These are phyloP conservation scores for Eimeria zaria DNA, from an alignment of 169 alveolate genomes.

Conservation along the genomic window DNA sequence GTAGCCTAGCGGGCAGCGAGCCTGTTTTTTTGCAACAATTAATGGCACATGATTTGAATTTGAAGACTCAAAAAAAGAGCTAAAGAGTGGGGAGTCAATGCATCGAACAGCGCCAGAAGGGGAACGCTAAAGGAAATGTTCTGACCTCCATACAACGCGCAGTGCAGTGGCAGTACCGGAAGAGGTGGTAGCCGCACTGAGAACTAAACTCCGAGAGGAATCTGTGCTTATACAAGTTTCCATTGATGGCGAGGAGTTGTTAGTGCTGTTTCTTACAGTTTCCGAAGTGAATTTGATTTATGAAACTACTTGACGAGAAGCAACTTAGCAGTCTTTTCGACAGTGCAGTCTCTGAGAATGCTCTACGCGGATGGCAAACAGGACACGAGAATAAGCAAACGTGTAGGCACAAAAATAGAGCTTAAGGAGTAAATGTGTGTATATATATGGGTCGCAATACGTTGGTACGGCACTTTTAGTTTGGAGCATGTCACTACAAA, in stretches of 20 bases:
- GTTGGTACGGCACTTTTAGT: background rate
- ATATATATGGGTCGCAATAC: background rate
- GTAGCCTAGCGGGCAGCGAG: background rate
- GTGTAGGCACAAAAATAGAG: background rate
- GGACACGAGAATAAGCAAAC: background rate
- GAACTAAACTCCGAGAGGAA: background rate
- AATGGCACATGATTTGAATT: background rate
- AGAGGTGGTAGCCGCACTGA: background rate
- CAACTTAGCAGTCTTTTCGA: background rate
- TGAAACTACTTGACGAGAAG: background rate
- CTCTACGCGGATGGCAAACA: background rate
- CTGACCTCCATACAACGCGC: background rate
- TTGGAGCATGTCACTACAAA: background rate
- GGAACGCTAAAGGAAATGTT: background rate
- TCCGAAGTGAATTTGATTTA: background rate
- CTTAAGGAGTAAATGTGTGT: no score
- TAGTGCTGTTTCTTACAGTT: background rate
- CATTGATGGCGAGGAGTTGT: background rate
- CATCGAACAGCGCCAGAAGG: background rate
- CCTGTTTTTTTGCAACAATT: background rate
- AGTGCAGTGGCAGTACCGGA: background rate
- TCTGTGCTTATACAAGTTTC: background rate
- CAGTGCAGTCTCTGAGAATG: background rate
- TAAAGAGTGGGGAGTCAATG: background rate
- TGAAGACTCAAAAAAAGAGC: background rate